Conservation (phyloP, 2,329 filamentous ascomycete genomes). For the Aureobasidium sp. region DNA sequence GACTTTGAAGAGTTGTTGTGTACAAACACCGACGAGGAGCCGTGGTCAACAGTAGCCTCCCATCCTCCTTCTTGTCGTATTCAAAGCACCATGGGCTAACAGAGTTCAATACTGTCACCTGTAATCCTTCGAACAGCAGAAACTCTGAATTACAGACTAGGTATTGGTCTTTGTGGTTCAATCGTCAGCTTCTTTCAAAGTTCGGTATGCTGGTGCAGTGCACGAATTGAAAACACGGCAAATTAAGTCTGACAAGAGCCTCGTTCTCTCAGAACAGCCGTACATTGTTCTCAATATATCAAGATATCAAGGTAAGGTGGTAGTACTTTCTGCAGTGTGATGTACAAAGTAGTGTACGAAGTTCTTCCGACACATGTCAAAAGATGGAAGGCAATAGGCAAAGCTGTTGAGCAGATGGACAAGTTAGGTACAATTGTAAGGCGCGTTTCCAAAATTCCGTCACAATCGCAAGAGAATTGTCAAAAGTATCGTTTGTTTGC, state of each 20-base stretch:
- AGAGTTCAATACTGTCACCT: background rate
- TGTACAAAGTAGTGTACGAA: background rate
- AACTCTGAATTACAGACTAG: background rate
- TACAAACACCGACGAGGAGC: background rate
- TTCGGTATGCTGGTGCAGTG: background rate
- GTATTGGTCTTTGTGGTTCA: background rate
- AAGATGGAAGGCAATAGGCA: background rate
- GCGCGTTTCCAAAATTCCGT: background rate
- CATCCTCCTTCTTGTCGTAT: background rate
- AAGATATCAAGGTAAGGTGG: background rate
- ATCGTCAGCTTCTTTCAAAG: background rate
- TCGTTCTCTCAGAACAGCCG: background rate
- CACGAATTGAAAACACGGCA: background rate
- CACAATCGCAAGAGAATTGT: background rate
- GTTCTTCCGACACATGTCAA: background rate
- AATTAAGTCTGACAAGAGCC: background rate
- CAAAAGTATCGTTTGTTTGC: background rate
- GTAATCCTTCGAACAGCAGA: background rate
- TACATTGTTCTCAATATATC: background rate
- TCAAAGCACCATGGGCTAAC: background rate
- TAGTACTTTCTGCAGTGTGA: background rate
- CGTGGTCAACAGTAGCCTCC: background rate
- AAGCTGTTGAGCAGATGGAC: background rate
- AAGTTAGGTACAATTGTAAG: background rate
- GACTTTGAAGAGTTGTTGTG: background rate